These are phyloP conservation scores for Stephania japonica DNA, from an alignment of 164 flowering plant genomes.

Conservation along the genomic window DNA sequence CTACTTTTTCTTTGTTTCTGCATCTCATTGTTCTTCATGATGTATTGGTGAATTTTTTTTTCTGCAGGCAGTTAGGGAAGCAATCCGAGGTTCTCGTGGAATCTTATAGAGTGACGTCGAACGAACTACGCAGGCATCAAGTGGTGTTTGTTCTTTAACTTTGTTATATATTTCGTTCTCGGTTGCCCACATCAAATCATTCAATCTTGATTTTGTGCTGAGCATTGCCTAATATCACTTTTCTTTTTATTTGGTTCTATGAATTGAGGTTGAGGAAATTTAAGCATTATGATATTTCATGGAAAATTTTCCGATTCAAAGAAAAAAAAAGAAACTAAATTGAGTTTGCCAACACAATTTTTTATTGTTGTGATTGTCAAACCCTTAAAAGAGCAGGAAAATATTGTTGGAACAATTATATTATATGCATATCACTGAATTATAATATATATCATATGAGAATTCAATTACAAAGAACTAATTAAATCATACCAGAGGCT, in stretches of 20 bases:
- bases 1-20: too few relatives aligned
- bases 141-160: slow-evolving; percentile 18
- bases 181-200: background rate
- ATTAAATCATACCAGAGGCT: too few relatives aligned
- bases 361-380: too few relatives aligned
- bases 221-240: background rate
- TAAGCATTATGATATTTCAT: too few relatives aligned
- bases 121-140: slow-evolving; percentile 52
- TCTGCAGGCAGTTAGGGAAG: slow-evolving; percentile 50
- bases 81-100: slow-evolving; percentile 46
- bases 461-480: too few relatives aligned
- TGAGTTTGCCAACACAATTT: too few relatives aligned
- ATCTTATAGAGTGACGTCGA: slow-evolving; percentile 36
- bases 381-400: too few relatives aligned
- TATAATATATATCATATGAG: too few relatives aligned
- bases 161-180: background rate
- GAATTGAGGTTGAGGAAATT: slow-evolving; percentile 70
- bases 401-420: too few relatives aligned
- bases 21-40: background rate
- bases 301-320: too few relatives aligned
- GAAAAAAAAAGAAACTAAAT: too few relatives aligned
- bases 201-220: background rate
- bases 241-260: slow-evolving; percentile 8
- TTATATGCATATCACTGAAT: too few relatives aligned
- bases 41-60: background rate